These are phyloP conservation scores for Pseudogymnoascus pannorum DNA, from an alignment of 2,329 filamentous ascomycete genomes.

Conservation along the genomic window DNA sequence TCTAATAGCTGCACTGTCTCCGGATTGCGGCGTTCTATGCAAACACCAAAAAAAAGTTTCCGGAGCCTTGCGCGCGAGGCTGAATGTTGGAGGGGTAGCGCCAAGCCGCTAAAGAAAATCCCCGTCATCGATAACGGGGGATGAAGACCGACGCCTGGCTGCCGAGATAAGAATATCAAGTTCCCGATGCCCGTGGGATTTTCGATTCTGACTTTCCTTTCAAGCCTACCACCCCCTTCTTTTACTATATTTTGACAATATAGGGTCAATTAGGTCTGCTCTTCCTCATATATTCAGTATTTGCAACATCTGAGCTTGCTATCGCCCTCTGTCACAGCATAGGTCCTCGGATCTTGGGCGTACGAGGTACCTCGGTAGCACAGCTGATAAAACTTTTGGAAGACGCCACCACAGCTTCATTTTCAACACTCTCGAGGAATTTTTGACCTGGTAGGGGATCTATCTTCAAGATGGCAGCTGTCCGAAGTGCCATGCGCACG, in stretches of 20 bases:
- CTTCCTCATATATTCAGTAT: not conserved
- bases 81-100: not conserved
- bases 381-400: constrained; percentile 3
- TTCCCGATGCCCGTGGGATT: not conserved
- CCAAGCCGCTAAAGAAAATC: not conserved
- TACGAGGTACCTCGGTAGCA: constrained; percentile 3
- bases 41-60: not conserved
- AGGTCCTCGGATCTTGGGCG: constrained; percentile 3
- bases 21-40: not conserved
- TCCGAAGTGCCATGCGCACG: constrained; percentile 8
- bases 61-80: constrained; percentile 2
- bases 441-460: not conserved
- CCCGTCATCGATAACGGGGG: constrained; percentile 9
- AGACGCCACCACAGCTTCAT: constrained; percentile 3
- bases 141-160: constrained; percentile 2
- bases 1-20: not conserved
- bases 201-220: constrained; percentile 1
- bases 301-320: not conserved
- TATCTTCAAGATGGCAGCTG: constrained; percentile 7
- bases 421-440: constrained; percentile 1
- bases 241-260: constrained; percentile 1
- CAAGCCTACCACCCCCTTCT: not conserved
- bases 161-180: constrained; percentile 1
- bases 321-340: not conserved
- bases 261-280: constrained; percentile 1